Evolutionary conservation across 1,139 yeast genomes (phyloP).

Genomic region (Blastobotrys apis): DNA sequence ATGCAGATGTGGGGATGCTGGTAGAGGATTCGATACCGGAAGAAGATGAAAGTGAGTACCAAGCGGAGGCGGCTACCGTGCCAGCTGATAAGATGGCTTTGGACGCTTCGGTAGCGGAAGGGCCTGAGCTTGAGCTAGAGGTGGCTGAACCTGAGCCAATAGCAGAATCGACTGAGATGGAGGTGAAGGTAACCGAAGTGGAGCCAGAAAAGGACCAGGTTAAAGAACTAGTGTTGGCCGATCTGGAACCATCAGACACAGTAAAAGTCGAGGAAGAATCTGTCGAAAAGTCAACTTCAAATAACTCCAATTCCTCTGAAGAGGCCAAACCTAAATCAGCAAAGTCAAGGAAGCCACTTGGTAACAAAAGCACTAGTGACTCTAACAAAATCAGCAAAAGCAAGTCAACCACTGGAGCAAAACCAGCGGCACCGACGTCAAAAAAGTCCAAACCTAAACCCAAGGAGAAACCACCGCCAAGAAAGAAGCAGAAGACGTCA

Average conservation of each 20-base stretch:
- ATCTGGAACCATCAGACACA: neutral
- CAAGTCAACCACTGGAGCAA: neutral
- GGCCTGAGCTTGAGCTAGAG: neutral
- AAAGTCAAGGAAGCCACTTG: slow-evolving; percentile 5
- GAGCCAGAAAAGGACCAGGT: neutral
- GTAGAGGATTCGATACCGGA: slow-evolving; percentile 5
- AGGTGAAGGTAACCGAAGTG: neutral
- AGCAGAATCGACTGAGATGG: neutral
- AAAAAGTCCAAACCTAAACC: neutral
- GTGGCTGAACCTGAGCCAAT: neutral
- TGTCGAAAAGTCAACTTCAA: neutral
- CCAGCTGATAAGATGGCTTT: neutral
- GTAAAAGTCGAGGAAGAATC: neutral
- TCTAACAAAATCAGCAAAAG: no score
- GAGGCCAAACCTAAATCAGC: neutral
- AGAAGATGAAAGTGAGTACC: slow-evolving; percentile 5
- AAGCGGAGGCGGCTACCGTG: neutral
- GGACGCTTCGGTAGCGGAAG: neutral
- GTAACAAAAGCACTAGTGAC: slow-evolving; percentile 4
- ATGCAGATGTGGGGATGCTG: neutral
- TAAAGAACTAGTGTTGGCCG: neutral
- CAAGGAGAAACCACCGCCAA: slow-evolving; percentile 2
- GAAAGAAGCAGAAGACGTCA: slow-evolving; percentile 14
- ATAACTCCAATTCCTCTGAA: neutral
- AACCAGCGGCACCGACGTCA: no score